Conservation (phyloP, 78 protist species). For the Isochrysis galbana region DNA sequence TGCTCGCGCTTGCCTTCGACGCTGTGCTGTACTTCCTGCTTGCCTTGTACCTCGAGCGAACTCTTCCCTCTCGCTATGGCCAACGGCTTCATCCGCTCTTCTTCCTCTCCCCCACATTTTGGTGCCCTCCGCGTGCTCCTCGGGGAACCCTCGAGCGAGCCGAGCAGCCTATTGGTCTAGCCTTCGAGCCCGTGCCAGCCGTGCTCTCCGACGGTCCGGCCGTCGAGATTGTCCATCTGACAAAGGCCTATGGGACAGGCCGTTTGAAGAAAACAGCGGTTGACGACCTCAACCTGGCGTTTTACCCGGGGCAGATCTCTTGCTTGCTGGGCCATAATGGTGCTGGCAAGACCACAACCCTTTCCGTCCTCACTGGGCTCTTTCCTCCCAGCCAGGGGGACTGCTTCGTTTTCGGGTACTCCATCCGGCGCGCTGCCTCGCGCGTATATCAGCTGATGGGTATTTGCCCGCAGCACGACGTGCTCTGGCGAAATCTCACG, state of each 20-base stretch:
- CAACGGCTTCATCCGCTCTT: neutral
- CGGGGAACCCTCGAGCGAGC: too few species aligned
- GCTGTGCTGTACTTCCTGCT: neutral
- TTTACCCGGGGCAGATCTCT: neutral
- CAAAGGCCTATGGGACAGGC: neutral
- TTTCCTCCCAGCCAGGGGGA: conserved; percentile 72
- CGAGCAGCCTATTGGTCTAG: neutral
- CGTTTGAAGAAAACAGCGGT: neutral
- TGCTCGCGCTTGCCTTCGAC: neutral
- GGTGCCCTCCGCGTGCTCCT: neutral
- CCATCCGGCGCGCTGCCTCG: conserved; percentile 30
- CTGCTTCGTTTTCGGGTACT: neutral
- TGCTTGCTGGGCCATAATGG: conserved; percentile 84
- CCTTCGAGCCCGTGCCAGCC: neutral
- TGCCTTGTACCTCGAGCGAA: neutral
- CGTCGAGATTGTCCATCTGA: neutral
- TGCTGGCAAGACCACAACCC: conserved; percentile 82
- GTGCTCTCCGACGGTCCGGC: neutral
- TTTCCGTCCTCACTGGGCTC: conserved; percentile 80
- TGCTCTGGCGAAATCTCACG: conserved; percentile 78
- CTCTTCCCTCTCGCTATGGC: conserved; percentile 21
- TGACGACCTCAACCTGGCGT: neutral
- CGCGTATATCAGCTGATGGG: conserved; percentile 69
- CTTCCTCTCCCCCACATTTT: neutral
- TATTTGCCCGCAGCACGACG: conserved; percentile 86